These are phyloP conservation scores for Candida pini DNA, from an alignment of 805 yeast genomes.

Conservation along the genomic window DNA sequence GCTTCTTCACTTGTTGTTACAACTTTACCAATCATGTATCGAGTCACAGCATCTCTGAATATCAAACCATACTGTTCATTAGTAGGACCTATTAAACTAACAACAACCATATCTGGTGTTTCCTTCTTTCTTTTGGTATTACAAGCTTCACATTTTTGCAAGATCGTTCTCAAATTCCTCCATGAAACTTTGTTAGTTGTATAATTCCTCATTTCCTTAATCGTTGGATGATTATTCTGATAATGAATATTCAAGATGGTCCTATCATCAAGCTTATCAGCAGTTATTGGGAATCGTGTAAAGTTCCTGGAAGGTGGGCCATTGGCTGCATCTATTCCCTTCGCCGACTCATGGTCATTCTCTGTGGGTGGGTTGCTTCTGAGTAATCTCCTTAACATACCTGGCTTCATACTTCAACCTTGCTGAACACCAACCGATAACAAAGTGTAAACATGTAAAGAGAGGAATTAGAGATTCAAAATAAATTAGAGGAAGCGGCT, in stretches of 20 bases:
- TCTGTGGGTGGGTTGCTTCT: no score
- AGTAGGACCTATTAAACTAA: neutral
- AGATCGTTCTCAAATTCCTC: neutral
- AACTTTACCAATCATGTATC: no score
- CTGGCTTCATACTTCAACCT: no score
- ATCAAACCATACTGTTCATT: neutral
- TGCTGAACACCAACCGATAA: no score
- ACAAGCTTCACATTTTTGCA: neutral
- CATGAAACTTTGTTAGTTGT: neutral
- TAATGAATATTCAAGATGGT: neutral
- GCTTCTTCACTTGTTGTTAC: no score
- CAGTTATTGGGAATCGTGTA: neutral
- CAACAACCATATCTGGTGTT: neutral
- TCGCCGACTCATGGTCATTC: no score
- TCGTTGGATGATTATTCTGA: neutral
- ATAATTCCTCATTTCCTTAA: neutral
- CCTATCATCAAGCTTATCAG: neutral
- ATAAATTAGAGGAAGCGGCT: no score
- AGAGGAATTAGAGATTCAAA: no score
- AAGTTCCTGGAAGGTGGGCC: neutral
- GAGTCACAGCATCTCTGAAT: neutral
- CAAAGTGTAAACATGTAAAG: no score
- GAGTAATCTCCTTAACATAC: no score
- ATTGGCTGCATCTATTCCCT: no score
- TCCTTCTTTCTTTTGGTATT: no score